Base-by-base conservation (phyloP, 305 asterid genomes). In the Fraxinus xanthoxyloides region DNA sequence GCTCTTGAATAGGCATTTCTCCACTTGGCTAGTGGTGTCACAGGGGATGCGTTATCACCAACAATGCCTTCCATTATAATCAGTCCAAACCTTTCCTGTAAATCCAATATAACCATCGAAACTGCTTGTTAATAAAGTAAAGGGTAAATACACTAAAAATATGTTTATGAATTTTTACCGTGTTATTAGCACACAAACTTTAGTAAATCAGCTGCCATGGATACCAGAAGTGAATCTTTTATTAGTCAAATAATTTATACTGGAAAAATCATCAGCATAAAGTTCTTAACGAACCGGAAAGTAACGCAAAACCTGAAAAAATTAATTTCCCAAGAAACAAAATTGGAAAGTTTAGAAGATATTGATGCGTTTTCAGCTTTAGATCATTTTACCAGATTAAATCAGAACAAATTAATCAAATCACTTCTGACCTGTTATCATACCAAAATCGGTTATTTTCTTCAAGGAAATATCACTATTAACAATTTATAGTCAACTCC, bases 21-120 rank as follows among this genome's bases (percentile, higher is more conserved):
- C 94, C 90, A 92, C 82, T 90, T 90, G 7, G 92, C 83, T 36
- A 89, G 77, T 24, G 87, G 90, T 75, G 89, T 81, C 40, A 65
- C 79, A 15, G 81, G 86, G 78, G 87, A 21, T 2, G 78, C 82
- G 76, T 43, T 84, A 38, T 83, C 86, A 70, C 30, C 82, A 48
- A 80, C 85, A 77, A 31, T 79, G 21, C 83, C 93, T 81, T 89
- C 92, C 93, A 90, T 90, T 82, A 21, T 34, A 28, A 38, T 70
- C 83, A 78, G 34, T 13, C n/a, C 70, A 73, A 19, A 78, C 40
- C 75, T 83, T 9, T 80, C 81, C 76, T 77, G 72, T 19, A 43
- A 82, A 70, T 65, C 43, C 65, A 79, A 63, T 30, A 28, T 24
- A 19, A 79, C 80, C 30, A 24, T 23, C 24, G 12, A 61, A 61